Conservation (phyloP, 441 rosid genomes). For the Bruguiera hainesii region DNA sequence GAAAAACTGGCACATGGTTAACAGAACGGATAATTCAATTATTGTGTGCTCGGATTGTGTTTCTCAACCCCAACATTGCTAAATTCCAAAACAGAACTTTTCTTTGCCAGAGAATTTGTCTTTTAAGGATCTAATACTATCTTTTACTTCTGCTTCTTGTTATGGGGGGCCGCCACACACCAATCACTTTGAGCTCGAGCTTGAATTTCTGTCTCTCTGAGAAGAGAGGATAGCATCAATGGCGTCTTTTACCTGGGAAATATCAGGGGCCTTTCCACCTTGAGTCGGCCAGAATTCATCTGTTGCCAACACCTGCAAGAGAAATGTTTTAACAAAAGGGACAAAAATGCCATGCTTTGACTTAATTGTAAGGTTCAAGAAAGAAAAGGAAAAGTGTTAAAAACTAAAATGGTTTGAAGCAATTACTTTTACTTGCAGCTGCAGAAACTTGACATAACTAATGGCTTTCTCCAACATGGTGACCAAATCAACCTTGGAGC, state of each 20-base stretch:
- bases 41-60: no score
- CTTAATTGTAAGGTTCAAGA: no score
- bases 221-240: conserved; percentile 86
- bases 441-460: conserved; percentile 91
- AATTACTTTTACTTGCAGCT: conserved; percentile 82
- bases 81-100: conserved; percentile 24
- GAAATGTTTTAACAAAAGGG: no score
- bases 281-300: conserved; percentile 97
- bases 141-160: conserved; percentile 6
- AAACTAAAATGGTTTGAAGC: neutral
- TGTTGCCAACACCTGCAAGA: conserved; percentile 69
- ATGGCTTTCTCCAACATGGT: conserved; percentile 93
- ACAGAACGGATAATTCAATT: no score
- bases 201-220: conserved; percentile 51
- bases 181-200: conserved; percentile 22
- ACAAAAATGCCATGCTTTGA: no score
- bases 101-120: conserved; percentile 19
- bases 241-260: conserved; percentile 89
- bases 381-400: no score
- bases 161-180: conserved; percentile 5
- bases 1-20: no score
- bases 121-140: neutral
- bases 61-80: neutral
- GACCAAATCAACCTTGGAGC: conserved; percentile 88
- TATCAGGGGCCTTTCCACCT: conserved; percentile 87